These are phyloP conservation scores for Cardiospermum halicacabum DNA, from an alignment of 345 rosid genomes.

Conservation along the genomic window DNA sequence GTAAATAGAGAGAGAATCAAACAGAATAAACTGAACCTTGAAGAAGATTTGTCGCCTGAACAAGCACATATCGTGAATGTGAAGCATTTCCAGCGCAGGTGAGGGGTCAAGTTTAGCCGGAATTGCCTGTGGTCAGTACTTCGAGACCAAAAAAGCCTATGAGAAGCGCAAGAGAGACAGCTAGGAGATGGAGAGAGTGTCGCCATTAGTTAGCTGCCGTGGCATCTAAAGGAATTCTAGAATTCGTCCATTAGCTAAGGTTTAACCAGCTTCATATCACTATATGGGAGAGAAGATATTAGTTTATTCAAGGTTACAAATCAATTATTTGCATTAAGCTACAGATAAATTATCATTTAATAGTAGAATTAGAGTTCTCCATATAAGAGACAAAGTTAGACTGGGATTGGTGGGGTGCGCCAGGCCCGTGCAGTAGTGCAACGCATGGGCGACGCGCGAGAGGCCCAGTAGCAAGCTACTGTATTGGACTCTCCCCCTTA, in stretches of 20 bases:
- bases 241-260: too few species aligned
- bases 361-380: too few species aligned
- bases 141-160: conserved; percentile 18
- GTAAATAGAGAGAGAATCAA: neutral
- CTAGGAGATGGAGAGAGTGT: conserved; percentile 27
- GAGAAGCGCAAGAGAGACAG: conserved; percentile 25
- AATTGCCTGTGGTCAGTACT: conserved; percentile 14
- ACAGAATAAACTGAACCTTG: conserved; percentile 31
- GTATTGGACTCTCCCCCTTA: neutral
- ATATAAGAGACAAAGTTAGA: neutral
- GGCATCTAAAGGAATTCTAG: conserved; percentile 14
- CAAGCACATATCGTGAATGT: conserved; percentile 35
- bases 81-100: conserved; percentile 23
- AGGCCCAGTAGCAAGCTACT: conserved; percentile 16
- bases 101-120: conserved; percentile 12
- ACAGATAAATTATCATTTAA: too few species aligned
- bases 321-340: too few species aligned
- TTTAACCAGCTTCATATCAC: too few species aligned
- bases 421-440: conserved; percentile 19
- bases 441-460: conserved; percentile 14
- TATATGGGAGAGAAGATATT: too few species aligned
- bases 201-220: conserved; percentile 39
- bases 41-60: conserved; percentile 31
- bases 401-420: conserved; percentile 3
- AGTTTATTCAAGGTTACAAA: too few species aligned